A percentile compares a stretch with the other conserved stretches of the same genome.
Evolutionary conservation across 495 filamentous ascomycete genomes (phyloP).

Genomic region (Poronia punctata): DNA sequence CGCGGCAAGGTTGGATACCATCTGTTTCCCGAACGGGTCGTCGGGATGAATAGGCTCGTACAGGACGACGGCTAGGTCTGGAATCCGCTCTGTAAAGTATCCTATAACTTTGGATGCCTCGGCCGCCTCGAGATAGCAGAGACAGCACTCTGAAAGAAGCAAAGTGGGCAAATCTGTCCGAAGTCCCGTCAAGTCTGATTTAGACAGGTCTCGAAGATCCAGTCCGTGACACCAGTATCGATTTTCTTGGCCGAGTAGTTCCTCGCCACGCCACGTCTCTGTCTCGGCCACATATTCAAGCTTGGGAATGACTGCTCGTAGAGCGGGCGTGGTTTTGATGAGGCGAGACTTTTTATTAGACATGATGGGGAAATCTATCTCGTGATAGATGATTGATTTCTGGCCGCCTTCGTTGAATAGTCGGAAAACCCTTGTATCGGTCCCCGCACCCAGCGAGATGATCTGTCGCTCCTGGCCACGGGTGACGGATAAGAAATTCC

Average conservation of each 20-base stretch:
- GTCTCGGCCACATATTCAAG: slow-evolving; percentile 11
- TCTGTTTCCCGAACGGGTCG: slow-evolving; percentile 80
- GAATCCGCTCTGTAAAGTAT: slow-evolving; percentile 54
- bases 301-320: slow-evolving; percentile 25
- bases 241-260: slow-evolving; percentile 15
- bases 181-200: slow-evolving; percentile 20
- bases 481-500: slow-evolving; percentile 53
- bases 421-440: slow-evolving; percentile 82
- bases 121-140: slow-evolving; percentile 69
- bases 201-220: slow-evolving; percentile 63
- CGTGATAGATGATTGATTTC: slow-evolving; percentile 67
- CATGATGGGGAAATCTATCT: slow-evolving; percentile 82
- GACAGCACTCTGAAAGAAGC: slow-evolving; percentile 86
- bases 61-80: slow-evolving; percentile 58
- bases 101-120: slow-evolving; percentile 57
- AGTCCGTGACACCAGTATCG: slow-evolving; percentile 71
- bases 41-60: slow-evolving; percentile 85
- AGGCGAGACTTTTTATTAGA: slow-evolving; percentile 51
- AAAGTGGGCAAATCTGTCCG: slow-evolving; percentile 60
- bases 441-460: slow-evolving; percentile 87
- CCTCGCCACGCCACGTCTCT: slow-evolving; percentile 23
- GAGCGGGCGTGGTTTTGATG: slow-evolving; percentile 21
- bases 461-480: slow-evolving; percentile 60
- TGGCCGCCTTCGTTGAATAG: slow-evolving; percentile 37
- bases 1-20: slow-evolving; percentile 86